Percentiles rank a stretch among this genome's conserved stretches.
Evolutionary conservation across 352 stramenopile species (phyloP).

Genomic region (Peronospora belbahrii): DNA sequence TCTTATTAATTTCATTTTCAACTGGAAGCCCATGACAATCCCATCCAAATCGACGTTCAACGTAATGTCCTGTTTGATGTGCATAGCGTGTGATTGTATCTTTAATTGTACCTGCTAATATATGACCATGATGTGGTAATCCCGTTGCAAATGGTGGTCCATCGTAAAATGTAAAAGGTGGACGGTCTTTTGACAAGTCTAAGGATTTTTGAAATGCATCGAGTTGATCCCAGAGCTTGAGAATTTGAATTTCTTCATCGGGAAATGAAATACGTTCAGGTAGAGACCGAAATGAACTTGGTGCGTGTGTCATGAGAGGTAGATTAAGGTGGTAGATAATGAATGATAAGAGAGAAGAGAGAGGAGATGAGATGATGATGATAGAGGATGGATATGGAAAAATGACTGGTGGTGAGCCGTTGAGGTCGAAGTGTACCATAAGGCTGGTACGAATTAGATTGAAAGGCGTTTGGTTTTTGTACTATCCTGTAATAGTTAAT

Average conservation of each 20-base stretch:
- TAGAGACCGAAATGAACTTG: slow-evolving; percentile 46
- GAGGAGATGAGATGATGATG: too few species aligned
- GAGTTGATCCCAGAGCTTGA: slow-evolving; percentile 78
- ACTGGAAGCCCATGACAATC: slow-evolving; percentile 99
- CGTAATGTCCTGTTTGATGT: slow-evolving; percentile 96
- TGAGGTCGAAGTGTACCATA: too few species aligned
- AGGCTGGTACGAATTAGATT: too few species aligned
- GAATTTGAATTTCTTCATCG: slow-evolving; percentile 70
- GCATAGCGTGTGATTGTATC: slow-evolving; percentile 99
- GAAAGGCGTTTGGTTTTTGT: too few species aligned
- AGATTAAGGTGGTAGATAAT: too few species aligned
- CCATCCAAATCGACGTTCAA: slow-evolving; percentile 97
- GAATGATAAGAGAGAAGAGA: too few species aligned
- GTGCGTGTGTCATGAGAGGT: too few species aligned
- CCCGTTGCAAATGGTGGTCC: slow-evolving; percentile 98
- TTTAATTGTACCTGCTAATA: slow-evolving; percentile 99
- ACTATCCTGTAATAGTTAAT: too few species aligned
- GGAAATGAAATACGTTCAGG: slow-evolving; percentile 86
- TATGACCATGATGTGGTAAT: slow-evolving; percentile 97
- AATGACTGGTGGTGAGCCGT: too few species aligned
- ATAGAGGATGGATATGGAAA: too few species aligned
- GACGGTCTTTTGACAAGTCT: slow-evolving; percentile 86
- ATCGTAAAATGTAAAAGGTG: slow-evolving; percentile 99
- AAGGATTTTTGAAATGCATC: slow-evolving; percentile 89
- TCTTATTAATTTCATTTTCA: slow-evolving; percentile 99